Evolutionary conservation across 495 filamentous ascomycete genomes (phyloP), one percentile per base, ranked within the genome.

Genomic region (Cenococcum geophilum): DNA sequence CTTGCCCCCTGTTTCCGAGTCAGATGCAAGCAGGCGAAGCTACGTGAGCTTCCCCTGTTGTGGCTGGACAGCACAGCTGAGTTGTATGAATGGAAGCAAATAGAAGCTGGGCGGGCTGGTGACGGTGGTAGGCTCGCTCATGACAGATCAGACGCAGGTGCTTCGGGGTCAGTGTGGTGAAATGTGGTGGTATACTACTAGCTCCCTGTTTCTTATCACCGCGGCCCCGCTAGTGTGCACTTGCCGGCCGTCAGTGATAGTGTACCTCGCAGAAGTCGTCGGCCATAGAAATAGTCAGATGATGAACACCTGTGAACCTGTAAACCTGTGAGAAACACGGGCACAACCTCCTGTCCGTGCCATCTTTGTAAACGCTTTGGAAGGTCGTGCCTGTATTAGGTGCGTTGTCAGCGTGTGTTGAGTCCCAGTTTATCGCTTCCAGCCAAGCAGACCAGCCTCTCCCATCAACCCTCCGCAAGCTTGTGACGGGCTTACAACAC

Each of bases 131-230:
- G 27, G 27, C 27, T 32, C 27, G 27, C 2, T 32, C 27, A 3
- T 32, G 27, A 4, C 40, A 45, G 40, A 45, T 45, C 40, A 45
- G 40, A 18, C 18, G 40, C 40, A 45, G 40, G 40, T 45, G 40
- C 11, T 45, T 45, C 40, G 40, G 12, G 40, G 27, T 32, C 40
- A 45, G 40, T 3, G 40, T 45, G 40, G 40, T 45, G 40, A 18
- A 45, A 14, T 14, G 40, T 45, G 40, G 40, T 45, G 12, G 40
- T 45, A 32, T 32, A 4, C 18, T 18, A 16, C 40, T 45, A 45
- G 40, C 18, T 16, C 40, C 40, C 40, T 52, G 49, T 52, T 52
- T 27, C 49, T 52, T 52, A 52, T 52, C 49, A 20, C 21, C 22
- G 9, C 21, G 8, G 21, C 48, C 49, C 49, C 49, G 49, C 49